Percentiles rank a stretch among this genome's conserved stretches.
phyloP scores from a whole-genome alignment of 1,139 yeast species.

The Diutina neorugosa region DNA sequence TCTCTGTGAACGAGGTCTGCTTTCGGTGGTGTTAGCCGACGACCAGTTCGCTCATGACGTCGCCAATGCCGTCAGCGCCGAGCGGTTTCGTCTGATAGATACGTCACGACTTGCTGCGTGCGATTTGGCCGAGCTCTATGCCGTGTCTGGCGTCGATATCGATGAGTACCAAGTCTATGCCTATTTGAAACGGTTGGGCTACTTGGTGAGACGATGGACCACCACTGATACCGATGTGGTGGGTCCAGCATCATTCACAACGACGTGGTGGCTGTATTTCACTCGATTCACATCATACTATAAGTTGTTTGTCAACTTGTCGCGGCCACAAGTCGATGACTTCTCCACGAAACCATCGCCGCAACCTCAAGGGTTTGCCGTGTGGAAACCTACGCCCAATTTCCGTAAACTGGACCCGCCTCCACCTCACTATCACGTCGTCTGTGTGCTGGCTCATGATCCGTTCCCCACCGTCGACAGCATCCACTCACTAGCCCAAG shows the following conservation, averaged over 20 bases:
- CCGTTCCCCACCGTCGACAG: conserved; percentile 38
- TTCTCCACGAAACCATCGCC: conserved; percentile 7
- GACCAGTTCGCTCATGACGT: conserved; percentile 8
- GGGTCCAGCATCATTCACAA: background rate
- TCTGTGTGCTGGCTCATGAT: conserved; percentile 33
- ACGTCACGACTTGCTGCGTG: conserved; percentile 56
- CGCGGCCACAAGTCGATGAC: conserved; percentile 16
- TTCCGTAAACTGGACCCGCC: conserved; percentile 57
- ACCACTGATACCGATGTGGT: background rate
- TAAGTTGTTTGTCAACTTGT: conserved; percentile 26
- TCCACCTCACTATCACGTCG: conserved; percentile 61
- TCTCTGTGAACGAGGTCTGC: conserved; percentile 72
- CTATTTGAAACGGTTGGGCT: conserved; percentile 70
- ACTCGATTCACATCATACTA: conserved; percentile 12
- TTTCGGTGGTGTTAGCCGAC: conserved; percentile 37
- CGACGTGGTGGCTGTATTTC: background rate
- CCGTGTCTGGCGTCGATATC: conserved; percentile 15
- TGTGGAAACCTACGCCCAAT: conserved; percentile 73
- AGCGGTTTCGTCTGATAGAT: conserved; percentile 15
- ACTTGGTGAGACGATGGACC: conserved; percentile 29
- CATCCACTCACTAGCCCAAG: background rate
- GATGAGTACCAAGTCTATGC: conserved; percentile 63
- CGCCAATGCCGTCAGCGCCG: conserved; percentile 11
- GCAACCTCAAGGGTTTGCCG: conserved; percentile 32
- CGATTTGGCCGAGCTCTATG: conserved; percentile 38